A percentile compares a stretch with the other conserved stretches of the same genome.
Conservation (phyloP, 2,329 filamentous ascomycete species). For the Paraconiothyrium sp. region DNA sequence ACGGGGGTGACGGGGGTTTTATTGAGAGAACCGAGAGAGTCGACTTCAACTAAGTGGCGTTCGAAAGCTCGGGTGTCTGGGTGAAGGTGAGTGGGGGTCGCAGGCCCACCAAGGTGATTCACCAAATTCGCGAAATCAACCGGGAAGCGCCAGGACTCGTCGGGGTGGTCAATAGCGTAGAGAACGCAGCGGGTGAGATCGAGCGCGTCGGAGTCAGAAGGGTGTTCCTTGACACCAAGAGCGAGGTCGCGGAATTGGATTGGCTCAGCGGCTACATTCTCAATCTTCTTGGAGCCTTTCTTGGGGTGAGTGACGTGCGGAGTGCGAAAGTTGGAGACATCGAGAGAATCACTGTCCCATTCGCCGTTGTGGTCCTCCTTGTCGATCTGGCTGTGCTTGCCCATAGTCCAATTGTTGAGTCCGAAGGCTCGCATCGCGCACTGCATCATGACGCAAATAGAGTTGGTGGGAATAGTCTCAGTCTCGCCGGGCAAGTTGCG, state of each 20-base stretch:
- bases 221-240: conserved; percentile 31
- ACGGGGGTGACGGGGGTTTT: not conserved
- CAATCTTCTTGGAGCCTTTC: not conserved
- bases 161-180: conserved; percentile 21
- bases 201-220: conserved; percentile 28
- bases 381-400: conserved; percentile 17
- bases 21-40: not conserved
- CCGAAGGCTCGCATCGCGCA: conserved; percentile 18
- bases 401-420: conserved; percentile 27
- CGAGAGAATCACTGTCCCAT: conserved; percentile 22
- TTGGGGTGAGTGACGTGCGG: conserved; percentile 24
- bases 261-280: not conserved
- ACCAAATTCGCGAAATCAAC: conserved; percentile 32
- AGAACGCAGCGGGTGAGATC: conserved; percentile 38
- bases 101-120: conserved; percentile 25
- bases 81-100: conserved; percentile 16
- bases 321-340: conserved; percentile 31
- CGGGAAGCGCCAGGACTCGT: conserved; percentile 39
- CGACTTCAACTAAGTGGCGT: conserved; percentile 1
- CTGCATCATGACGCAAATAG: conserved; percentile 17
- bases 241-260: conserved; percentile 32
- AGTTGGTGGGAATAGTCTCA: not conserved
- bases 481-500: not conserved
- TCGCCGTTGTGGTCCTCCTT: not conserved
- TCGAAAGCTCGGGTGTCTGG: conserved; percentile 22